Evolutionary conservation across 148 eudicot genomes (phyloP), one percentile per base, ranked within the genome.

Genomic region (Chenopodium berlandieri): DNA sequence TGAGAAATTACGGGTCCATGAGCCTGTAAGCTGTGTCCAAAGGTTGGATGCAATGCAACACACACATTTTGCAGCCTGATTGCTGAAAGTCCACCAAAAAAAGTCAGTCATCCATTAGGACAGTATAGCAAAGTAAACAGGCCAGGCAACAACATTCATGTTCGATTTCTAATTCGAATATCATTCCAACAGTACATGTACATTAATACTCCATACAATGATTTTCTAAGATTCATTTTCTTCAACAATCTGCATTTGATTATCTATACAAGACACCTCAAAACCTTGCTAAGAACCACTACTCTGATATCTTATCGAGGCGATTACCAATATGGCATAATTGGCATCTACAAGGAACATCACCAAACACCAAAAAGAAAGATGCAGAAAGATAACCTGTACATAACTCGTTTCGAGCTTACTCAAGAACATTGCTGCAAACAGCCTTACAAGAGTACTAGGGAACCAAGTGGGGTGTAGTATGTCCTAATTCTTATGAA

Each of bases 1-100:
- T 86, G 87, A 77, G 84, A 78, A 10, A 79, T n/a, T 73, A 84
- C 50, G 22, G 91, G 91, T 25, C 82, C 73, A 54, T 80, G 83
- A 64, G 80, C 80, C 22, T 83, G 88, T 60, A 85, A 79, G 76
- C 87, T 86, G 67, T 76, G 83, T 25, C 82, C 73, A 17, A 60
- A 77, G 62, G 75, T 79, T 7, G 88, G 84, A 69, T 79, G 79
- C 65, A 79, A 32, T 47, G 82, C 60, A 80, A 83, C 63, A 64
- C 85, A 87, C 65, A 60, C 74, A 40, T 23, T 81, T 71, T 67
- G 86, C 81, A 85, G 64, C 80, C 88, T 86, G 76, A 74, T 75
- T 62, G 86, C 96, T 91, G 88, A 83, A 77, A 84, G 34, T 46
- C 71, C 27, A 75, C 22, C 6, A 60, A 69, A 81, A 47, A 80